These are phyloP conservation scores for Mucor indicus DNA, from an alignment of 371 early-diverging fungal species.

Conservation along the genomic window DNA sequence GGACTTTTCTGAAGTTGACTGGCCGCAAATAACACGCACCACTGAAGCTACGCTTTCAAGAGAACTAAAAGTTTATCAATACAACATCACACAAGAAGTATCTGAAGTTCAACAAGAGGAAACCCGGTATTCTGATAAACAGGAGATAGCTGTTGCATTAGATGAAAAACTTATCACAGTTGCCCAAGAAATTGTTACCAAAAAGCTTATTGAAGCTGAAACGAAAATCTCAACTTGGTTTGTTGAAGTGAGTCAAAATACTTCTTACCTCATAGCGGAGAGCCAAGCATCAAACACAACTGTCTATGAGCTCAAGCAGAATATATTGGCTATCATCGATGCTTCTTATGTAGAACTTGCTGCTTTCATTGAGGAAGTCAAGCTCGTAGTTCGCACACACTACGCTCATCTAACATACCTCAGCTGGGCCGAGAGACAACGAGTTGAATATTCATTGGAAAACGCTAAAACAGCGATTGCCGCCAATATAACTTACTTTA, in stretches of 20 bases:
- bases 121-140: conserved; percentile 7
- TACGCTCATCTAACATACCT: conserved; percentile 27
- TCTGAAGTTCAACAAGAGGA: conserved; percentile 13
- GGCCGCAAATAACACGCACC: conserved; percentile 15
- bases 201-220: conserved; percentile 23
- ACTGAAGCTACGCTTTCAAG: conserved; percentile 24
- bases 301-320: conserved; percentile 10
- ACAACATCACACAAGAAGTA: conserved; percentile 21
- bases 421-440: conserved; percentile 28
- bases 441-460: conserved; percentile 23
- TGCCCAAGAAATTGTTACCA: conserved; percentile 20
- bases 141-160: conserved; percentile 15
- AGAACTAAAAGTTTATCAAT: conserved; percentile 30
- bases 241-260: conserved; percentile 21
- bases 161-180: conserved; percentile 23
- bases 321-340: conserved; percentile 21
- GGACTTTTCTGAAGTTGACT: conserved; percentile 16
- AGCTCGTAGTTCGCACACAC: conserved; percentile 20
- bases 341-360: conserved; percentile 25
- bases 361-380: conserved; percentile 26
- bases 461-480: conserved; percentile 15
- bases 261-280: conserved; percentile 15
- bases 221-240: conserved; percentile 28
- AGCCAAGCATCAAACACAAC: conserved; percentile 2
- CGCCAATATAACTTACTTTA: conserved; percentile 26